Evolutionary conservation across 768 basidiomycete genomes (phyloP), one percentile per base, ranked within the genome.

Genomic region (Mrakia blollopis): DNA sequence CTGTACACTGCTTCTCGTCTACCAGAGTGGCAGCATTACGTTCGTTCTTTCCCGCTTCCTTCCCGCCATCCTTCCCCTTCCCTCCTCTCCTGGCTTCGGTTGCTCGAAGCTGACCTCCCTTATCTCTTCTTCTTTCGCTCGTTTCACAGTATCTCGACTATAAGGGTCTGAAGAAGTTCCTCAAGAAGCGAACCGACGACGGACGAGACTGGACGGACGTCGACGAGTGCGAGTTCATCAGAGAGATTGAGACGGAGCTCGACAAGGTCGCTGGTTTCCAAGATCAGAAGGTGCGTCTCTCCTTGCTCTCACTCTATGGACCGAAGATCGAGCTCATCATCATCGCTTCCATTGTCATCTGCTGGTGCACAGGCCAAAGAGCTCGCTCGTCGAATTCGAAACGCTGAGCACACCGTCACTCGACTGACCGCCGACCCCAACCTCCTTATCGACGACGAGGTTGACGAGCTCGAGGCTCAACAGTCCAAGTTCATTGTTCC

Each of bases 181-280:
- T 77, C 71, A 68, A 68, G 72, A 77, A 73, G 52, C 65, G 62
- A 37, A 72, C 76, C 14, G 63, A 63, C n/a, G 67, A 62, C 28
- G 62, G 39, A 9, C 86, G 85, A 30, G 83, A 83, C 63, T 98
- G 96, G 96, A 88, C 86, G 44, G 88, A 88, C 63, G 84, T 86
- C 21, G 93, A 97, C 82, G 96, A 98, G 84, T 85, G 86, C 47
- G 89, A 91, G 57, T 98, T 98, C 81, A 90, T 89, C 16, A 83
- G 81, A 61, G 88, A 91, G 85, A 89, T 98, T 74, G 91, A 92
- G 81, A 86, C 86, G 77, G 94, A 98, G 85, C 87, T 98, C 44
- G 92, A 94, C 81, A 98, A 98, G 85, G 90, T 98, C 62, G 91
- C 95, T 80, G 90, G 91, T 81, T 98, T 98, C 82, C 96, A 98